Base-by-base conservation (phyloP, 2,329 filamentous ascomycete genomes). In the Verticillium longisporum region DNA sequence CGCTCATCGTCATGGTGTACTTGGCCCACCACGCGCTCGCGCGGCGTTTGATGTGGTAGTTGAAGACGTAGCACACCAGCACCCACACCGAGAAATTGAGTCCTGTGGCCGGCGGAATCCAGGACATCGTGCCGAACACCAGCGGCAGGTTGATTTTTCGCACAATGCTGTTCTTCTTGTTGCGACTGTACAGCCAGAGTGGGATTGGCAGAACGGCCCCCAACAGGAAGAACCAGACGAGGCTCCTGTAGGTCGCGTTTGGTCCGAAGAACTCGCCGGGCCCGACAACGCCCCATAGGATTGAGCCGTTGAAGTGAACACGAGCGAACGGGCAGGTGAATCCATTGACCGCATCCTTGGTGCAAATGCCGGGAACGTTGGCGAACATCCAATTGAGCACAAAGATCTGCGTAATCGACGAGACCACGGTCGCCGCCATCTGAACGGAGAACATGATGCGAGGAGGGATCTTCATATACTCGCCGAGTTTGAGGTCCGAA, bases 331-430 rank as follows among this genome's bases (percentile, higher is more conserved):
- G 92, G 67, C 92, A 96, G 15, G 89, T 93, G 76, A 96, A 96
- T 11, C 91, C 90, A 68, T 92, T 93, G 71, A 93, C 83, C n/a
- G 91, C 91, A 56, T 88, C 75, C 0, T 89, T 78, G 0, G 90
- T 94, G 76, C 92, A 96, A 59, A 96, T 86, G 1, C 86, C 86
- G 0, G 84, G 85, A 53, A 96, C 88, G 70, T 91, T 87, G 64
- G 75, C 77, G 67, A 96, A 92, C 88, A 95, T 95, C 91, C 91
- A 96, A 75, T 96, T 96, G 38, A 96, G 82, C 1, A 95, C 90
- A 41, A 83, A 83, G 64, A 96, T 93, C 72, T 96, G 92, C 0
- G 90, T 93, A 45, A 95, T 69, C 11, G 88, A 92, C 0, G 90
- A 91, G 57, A 94, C 83, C 58, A 91, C 74, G 0, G 90, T 92